Evolutionary conservation across 148 eudicot genomes (phyloP).

Genomic region (Tetragonia tetragonoides): DNA sequence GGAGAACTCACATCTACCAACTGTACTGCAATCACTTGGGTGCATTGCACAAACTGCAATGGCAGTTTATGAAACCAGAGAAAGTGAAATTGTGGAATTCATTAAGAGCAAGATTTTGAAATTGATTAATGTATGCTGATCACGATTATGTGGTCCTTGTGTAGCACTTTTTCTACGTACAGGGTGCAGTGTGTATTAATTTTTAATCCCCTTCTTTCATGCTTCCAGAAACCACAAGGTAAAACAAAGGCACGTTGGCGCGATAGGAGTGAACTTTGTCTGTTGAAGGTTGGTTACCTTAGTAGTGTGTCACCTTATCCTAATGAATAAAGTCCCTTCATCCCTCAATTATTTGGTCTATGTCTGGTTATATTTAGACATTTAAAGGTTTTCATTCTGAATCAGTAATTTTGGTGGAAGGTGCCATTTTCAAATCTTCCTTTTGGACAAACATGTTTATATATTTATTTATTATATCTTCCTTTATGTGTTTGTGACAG

Average conservation of each 20-base stretch:
- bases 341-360: neutral
- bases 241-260: slow-evolving; percentile 68
- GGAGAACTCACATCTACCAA: slow-evolving; percentile 78
- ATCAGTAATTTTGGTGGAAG: neutral
- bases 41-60: slow-evolving; percentile 97
- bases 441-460: neutral
- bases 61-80: slow-evolving; percentile 97
- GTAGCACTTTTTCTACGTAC: neutral
- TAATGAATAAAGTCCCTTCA: neutral
- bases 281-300: slow-evolving; percentile 60
- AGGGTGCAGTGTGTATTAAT: slow-evolving; percentile 4
- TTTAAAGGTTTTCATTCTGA: neutral
- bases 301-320: slow-evolving; percentile 3
- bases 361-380: neutral
- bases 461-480: neutral
- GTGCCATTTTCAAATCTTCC: neutral
- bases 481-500: slow-evolving; percentile 36
- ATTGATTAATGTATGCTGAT: slow-evolving; percentile 57
- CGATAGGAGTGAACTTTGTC: slow-evolving; percentile 80
- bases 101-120: slow-evolving; percentile 64
- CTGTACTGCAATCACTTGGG: slow-evolving; percentile 91
- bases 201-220: neutral
- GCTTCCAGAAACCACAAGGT: slow-evolving; percentile 58
- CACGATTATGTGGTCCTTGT: slow-evolving; percentile 11
- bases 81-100: slow-evolving; percentile 70